Percentiles rank a stretch among this genome's conserved stretches.
Conservation (phyloP, 805 yeast species). For the Saturnispora gosingensis region DNA sequence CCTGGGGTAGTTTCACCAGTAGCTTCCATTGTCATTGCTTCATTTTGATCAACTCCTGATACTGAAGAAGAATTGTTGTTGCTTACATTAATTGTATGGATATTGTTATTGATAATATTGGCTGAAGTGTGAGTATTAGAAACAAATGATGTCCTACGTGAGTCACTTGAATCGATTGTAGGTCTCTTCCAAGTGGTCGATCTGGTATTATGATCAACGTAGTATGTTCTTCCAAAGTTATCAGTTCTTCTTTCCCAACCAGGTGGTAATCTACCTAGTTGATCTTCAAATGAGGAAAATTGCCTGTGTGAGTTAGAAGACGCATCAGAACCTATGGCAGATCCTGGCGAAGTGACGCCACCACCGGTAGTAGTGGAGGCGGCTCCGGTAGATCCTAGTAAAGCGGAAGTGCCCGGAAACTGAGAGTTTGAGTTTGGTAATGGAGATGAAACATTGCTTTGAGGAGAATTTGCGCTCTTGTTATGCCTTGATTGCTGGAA, state of each 20-base stretch:
- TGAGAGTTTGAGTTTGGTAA: conserved; percentile 2
- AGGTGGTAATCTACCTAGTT: conserved; percentile 89
- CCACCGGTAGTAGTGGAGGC: conserved; percentile 13
- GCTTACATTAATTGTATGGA: conserved; percentile 13
- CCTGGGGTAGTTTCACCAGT: conserved; percentile 92
- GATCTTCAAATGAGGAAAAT: conserved; percentile 93
- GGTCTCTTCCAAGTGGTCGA: conserved; percentile 99
- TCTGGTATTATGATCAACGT: conserved; percentile 95
- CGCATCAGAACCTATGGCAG: conserved; percentile 16
- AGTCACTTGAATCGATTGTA: conserved; percentile 67
- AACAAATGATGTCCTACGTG: conserved; percentile 32
- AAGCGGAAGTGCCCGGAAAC: not conserved
- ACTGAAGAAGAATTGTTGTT: conserved; percentile 32
- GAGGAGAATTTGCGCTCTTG: not conserved
- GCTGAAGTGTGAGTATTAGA: conserved; percentile 21
- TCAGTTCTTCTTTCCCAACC: conserved; percentile 99
- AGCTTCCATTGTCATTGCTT: conserved; percentile 46
- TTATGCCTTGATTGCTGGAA: conserved; percentile 11
- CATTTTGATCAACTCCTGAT: conserved; percentile 10
- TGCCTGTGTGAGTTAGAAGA: conserved; percentile 38
- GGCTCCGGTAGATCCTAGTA: conserved; percentile 1
- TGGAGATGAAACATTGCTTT: not conserved
- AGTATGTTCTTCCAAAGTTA: conserved; percentile 93
- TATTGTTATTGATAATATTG: conserved; percentile 14
- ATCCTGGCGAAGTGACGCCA: conserved; percentile 19